These are phyloP conservation scores for Pythium rishiriense DNA, from an alignment of 352 stramenopile genomes.

Conservation along the genomic window DNA sequence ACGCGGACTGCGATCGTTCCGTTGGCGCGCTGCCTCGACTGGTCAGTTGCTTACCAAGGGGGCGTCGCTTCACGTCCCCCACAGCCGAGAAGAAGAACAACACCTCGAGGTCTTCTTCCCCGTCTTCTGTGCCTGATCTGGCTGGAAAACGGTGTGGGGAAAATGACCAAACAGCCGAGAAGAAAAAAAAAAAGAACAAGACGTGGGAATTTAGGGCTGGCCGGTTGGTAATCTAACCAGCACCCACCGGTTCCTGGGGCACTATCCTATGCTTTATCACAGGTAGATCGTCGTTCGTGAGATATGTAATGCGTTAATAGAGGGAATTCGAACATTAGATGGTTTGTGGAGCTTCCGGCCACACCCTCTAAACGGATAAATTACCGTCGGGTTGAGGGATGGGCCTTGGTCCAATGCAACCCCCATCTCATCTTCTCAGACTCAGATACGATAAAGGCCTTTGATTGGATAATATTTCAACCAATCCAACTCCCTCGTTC, in stretches of 20 bases:
- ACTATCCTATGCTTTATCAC: not conserved
- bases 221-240: not conserved
- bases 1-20: not conserved
- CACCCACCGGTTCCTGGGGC: not conserved
- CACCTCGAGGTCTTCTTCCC: not conserved
- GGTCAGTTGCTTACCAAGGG: too few relatives aligned
- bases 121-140: constrained; percentile 21
- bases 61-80: not conserved
- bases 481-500: constrained; percentile 1
- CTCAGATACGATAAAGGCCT: not conserved
- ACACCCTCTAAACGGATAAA: too few relatives aligned
- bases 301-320: not conserved
- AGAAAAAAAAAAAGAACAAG: constrained; percentile 8
- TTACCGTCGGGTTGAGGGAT: constrained; percentile 21
- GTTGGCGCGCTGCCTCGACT: not conserved
- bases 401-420: not conserved
- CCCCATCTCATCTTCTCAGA: constrained; percentile 23
- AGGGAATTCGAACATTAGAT: constrained; percentile 21
- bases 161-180: not conserved
- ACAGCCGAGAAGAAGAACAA: not conserved
- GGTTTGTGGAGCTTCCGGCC: not conserved
- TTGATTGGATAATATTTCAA: constrained; percentile 3
- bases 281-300: not conserved
- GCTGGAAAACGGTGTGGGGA: not conserved
- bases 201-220: not conserved